A percentile compares a stretch with the other conserved stretches of the same genome.
These are phyloP conservation scores for Triticum monococcum DNA, from an alignment of 176 grass and related monocot genomes.

Conservation along the genomic window DNA sequence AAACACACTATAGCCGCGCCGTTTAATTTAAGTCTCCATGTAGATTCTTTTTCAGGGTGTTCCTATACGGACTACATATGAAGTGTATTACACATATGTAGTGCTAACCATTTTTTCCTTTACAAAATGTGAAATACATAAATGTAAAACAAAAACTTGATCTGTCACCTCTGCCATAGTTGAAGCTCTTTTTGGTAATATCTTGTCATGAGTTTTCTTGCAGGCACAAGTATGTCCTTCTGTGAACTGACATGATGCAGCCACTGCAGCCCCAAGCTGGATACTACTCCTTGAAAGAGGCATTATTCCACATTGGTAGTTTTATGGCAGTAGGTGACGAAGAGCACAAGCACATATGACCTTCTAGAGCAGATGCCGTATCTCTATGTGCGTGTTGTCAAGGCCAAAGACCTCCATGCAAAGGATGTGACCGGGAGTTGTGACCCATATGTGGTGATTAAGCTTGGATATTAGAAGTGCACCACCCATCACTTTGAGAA, in stretches of 20 bases:
- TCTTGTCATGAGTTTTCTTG: neutral
- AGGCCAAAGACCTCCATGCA: too few species aligned
- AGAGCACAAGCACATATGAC: constrained; percentile 44
- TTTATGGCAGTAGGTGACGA: constrained; percentile 39
- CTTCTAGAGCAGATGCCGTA: constrained; percentile 57
- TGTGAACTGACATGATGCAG: constrained; percentile 39
- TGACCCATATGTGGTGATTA: constrained; percentile 39
- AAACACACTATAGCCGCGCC: too few species aligned
- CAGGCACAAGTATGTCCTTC: neutral
- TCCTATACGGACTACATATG: too few species aligned
- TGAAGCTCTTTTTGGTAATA: neutral
- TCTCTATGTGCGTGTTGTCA: constrained; percentile 46
- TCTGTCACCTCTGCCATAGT: neutral
- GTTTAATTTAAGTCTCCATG: too few species aligned
- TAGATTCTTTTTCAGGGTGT: too few species aligned
- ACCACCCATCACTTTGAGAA: constrained; percentile 50
- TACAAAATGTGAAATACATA: too few species aligned
- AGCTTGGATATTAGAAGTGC: constrained; percentile 63
- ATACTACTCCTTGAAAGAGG: constrained; percentile 54
- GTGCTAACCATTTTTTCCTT: too few species aligned
- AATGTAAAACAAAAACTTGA: neutral
- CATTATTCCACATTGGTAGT: constrained; percentile 35
- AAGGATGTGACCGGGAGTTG: too few species aligned
- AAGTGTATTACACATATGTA: too few species aligned
- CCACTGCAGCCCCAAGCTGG: constrained; percentile 7